These are phyloP conservation scores for Termitomyces sp. DNA, from an alignment of 1,284 basidiomycete genomes.

Conservation along the genomic window DNA sequence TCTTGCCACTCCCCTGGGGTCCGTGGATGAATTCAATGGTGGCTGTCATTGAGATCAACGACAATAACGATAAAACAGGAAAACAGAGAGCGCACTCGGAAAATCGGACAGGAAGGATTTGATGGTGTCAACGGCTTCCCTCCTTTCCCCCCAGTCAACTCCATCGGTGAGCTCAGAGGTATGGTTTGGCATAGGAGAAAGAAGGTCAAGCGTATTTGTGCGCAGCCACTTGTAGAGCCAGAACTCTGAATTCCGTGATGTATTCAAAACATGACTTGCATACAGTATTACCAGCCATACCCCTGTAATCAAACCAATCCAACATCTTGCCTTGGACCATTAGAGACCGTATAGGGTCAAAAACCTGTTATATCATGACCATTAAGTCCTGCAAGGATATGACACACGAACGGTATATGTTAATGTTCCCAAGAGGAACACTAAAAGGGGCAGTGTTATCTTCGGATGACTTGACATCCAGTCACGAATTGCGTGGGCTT, in stretches of 20 bases:
- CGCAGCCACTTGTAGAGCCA: conserved; percentile 65
- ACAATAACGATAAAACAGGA: background rate
- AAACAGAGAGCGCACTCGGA: conserved; percentile 47
- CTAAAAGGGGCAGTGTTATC: conserved; percentile 79
- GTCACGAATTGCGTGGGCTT: conserved; percentile 72
- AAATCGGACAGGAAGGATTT: conserved; percentile 69
- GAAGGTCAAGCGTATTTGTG: conserved; percentile 48
- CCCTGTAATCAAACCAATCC: conserved; percentile 75
- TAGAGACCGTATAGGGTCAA: conserved; percentile 85
- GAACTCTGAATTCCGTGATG: conserved; percentile 40
- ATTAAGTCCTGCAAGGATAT: conserved; percentile 13
- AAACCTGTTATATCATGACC: conserved; percentile 50
- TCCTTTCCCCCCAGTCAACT: conserved; percentile 77
- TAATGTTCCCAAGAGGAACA: conserved; percentile 84
- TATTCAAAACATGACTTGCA: background rate
- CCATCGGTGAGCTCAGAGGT: conserved; percentile 18
- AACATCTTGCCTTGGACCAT: conserved; percentile 82
- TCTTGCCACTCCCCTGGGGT: conserved; percentile 90
- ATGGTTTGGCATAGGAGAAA: conserved; percentile 29
- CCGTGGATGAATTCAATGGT: conserved; percentile 84
- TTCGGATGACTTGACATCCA: conserved; percentile 86
- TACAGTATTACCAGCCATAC: conserved; percentile 33
- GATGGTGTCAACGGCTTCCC: conserved; percentile 69
- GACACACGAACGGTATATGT: conserved; percentile 71
- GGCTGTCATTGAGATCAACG: conserved; percentile 29